Percentiles rank a stretch among this genome's conserved stretches.
These are phyloP conservation scores for Parietaria judaica DNA, from an alignment of 306 rosid genomes.

Conservation along the genomic window DNA sequence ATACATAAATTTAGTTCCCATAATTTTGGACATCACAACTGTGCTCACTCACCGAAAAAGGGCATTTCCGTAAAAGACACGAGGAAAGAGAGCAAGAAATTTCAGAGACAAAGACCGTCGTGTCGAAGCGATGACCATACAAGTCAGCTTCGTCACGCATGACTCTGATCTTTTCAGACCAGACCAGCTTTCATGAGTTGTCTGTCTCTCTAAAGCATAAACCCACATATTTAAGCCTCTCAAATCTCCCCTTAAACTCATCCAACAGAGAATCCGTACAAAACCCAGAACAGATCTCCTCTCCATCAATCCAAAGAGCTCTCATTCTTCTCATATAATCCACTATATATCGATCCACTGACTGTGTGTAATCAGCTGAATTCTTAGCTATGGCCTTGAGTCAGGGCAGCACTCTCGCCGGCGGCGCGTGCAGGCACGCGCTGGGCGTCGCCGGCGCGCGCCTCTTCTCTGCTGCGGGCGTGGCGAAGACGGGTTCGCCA, in stretches of 20 bases:
- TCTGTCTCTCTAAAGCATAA: neutral
- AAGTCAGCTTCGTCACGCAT: neutral
- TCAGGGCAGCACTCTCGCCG: neutral
- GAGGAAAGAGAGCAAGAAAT: neutral
- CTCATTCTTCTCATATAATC: neutral
- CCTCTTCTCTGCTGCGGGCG: neutral
- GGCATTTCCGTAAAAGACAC: neutral
- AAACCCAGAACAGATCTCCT: neutral
- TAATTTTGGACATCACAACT: neutral
- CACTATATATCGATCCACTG: too few relatives aligned
- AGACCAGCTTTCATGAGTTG: neutral
- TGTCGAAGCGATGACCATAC: constrained; percentile 3
- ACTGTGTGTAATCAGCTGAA: too few relatives aligned
- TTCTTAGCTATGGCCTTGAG: neutral
- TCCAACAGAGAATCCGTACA: neutral
- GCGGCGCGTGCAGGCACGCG: neutral
- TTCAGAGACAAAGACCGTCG: neutral
- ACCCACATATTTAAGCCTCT: neutral
- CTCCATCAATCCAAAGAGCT: neutral
- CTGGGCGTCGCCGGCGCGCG: constrained; percentile 7
- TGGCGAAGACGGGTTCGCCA: neutral
- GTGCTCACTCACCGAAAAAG: neutral
- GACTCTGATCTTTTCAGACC: neutral
- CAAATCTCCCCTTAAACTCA: constrained; percentile 4
- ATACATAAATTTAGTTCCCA: too few relatives aligned